Evolutionary conservation across 1,139 yeast genomes (phyloP).

Genomic region (Sugiyamaella novakii): DNA sequence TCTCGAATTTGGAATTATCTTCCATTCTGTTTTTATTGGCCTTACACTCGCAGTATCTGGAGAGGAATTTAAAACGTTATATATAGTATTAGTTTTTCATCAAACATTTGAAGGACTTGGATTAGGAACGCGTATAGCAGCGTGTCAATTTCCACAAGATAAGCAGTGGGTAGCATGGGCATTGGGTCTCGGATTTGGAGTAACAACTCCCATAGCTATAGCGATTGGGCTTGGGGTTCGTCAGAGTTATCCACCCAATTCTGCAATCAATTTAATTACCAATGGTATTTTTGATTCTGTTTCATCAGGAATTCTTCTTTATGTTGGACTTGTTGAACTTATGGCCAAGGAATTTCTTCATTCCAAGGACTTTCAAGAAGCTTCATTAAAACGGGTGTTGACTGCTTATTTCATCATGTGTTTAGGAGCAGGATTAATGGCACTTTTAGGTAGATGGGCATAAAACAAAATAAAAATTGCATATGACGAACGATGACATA

Average conservation of each 20-base stretch:
- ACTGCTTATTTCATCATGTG: slow-evolving; percentile 49
- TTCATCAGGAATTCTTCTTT: slow-evolving; percentile 81
- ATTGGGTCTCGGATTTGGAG: slow-evolving; percentile 59
- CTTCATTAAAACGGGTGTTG: slow-evolving; percentile 43
- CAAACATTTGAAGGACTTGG: slow-evolving; percentile 94
- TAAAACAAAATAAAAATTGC: slow-evolving; percentile 42
- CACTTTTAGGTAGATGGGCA: slow-evolving; percentile 88
- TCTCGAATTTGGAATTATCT: slow-evolving; percentile 76
- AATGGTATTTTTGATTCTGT: slow-evolving; percentile 82
- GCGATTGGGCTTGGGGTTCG: slow-evolving; percentile 88
- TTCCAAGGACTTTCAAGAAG: slow-evolving; percentile 35
- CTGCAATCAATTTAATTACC: slow-evolving; percentile 65
- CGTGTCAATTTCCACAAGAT: slow-evolving; percentile 63
- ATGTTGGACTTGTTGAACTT: slow-evolving; percentile 84
- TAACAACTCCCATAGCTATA: slow-evolving; percentile 83
- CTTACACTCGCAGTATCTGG: slow-evolving; percentile 71
- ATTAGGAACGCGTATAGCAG: slow-evolving; percentile 81
- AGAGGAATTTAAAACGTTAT: slow-evolving; percentile 73
- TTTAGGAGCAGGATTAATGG: slow-evolving; percentile 81
- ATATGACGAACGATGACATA: too few species aligned
- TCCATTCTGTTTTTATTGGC: slow-evolving; percentile 82
- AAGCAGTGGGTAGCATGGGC: slow-evolving; percentile 59
- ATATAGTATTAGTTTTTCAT: slow-evolving; percentile 82
- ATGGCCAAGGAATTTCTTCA: slow-evolving; percentile 87
- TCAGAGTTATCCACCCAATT: slow-evolving; percentile 56